Conservation (phyloP, 1,139 yeast genomes). For the Meyerozyma guilliermondii region DNA sequence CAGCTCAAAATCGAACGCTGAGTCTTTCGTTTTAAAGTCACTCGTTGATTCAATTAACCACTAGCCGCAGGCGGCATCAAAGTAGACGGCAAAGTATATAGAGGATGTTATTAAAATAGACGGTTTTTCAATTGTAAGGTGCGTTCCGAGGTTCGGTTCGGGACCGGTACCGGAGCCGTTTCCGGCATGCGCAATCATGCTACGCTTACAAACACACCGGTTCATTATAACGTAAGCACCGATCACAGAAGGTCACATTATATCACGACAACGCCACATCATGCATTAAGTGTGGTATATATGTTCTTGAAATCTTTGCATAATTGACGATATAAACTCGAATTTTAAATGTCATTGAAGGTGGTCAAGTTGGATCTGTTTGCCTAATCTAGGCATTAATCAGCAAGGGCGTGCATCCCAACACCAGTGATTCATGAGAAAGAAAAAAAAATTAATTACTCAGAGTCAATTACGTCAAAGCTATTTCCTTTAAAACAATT, state of each 20-base stretch:
- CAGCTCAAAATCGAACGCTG: constrained; percentile 13
- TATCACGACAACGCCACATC: constrained; percentile 1
- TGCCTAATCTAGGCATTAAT: neutral
- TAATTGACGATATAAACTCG: too few species aligned
- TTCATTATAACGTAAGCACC: neutral
- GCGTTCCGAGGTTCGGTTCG: too few species aligned
- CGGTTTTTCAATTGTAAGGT: neutral
- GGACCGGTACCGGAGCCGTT: neutral
- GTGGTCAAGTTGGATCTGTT: neutral
- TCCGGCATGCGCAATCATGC: neutral
- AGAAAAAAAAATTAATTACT: neutral
- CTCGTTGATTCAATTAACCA: constrained; percentile 42
- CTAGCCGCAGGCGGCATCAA: constrained; percentile 6
- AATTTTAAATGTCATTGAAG: too few species aligned
- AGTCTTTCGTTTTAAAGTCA: constrained; percentile 35
- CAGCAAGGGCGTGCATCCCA: neutral
- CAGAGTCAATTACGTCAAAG: neutral
- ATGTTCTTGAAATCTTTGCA: neutral
- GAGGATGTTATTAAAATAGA: neutral
- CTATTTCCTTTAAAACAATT: too few species aligned
- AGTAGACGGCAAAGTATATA: neutral
- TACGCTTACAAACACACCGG: too few species aligned
- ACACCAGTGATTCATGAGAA: neutral
- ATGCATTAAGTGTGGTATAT: neutral
- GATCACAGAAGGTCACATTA: neutral